These are phyloP conservation scores for Hericium erinaceus DNA, from an alignment of 768 basidiomycete genomes.

Conservation along the genomic window DNA sequence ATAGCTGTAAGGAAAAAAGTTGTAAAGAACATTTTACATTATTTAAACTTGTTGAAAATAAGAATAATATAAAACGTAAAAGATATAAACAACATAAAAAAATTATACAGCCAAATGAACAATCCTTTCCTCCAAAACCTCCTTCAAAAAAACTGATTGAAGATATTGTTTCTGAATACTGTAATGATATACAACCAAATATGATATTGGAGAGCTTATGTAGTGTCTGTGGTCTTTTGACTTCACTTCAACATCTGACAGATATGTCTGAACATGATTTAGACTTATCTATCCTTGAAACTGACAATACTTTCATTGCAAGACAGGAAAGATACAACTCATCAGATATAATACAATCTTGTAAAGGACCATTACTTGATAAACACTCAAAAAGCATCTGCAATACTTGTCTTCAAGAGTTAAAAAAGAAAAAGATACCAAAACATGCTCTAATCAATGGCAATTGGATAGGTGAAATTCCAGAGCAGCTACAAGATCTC, in stretches of 20 bases:
- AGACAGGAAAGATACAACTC: background rate
- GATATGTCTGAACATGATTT: background rate
- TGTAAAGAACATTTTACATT: no score
- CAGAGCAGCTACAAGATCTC: constrained; percentile 18
- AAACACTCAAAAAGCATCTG: background rate
- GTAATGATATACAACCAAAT: background rate
- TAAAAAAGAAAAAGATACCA: constrained; percentile 14
- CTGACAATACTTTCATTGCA: background rate
- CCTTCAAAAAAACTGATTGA: background rate
- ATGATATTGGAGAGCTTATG: background rate
- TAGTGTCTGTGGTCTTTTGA: background rate
- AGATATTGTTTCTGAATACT: background rate
- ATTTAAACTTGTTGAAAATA: no score
- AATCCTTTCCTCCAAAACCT: background rate
- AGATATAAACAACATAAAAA: no score
- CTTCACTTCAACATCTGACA: background rate
- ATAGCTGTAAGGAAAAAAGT: no score
- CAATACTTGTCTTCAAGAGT: background rate
- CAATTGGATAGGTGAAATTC: constrained; percentile 28
- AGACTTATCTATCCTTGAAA: background rate
- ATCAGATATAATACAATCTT: background rate
- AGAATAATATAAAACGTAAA: no score
- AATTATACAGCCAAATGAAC: no score
- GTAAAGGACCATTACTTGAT: background rate
- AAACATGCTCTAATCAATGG: constrained; percentile 24